phyloP scores from a whole-genome alignment of 2,329 filamentous ascomycete genomes.

The Pseudogymnoascus sp. region DNA sequence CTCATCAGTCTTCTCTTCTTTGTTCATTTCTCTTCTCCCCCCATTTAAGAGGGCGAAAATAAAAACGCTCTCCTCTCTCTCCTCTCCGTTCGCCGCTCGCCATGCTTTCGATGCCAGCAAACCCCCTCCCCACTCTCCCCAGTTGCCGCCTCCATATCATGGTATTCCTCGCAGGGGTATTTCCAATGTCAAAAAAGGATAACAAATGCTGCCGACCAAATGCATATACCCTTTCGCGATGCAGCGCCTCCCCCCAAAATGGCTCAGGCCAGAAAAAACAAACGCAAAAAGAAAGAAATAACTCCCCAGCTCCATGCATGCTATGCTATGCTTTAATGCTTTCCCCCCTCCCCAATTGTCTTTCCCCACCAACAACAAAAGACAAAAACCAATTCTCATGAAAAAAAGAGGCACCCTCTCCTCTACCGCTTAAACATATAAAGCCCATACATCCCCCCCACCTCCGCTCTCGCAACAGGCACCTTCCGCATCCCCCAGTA shows the following conservation, averaged over 20 bases:
- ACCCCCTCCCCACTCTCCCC: too few relatives aligned
- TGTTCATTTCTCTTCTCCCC: background rate
- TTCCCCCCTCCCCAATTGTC: background rate
- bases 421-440: slow-evolving; percentile 48
- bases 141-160: background rate
- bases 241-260: background rate
- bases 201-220: background rate
- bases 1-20: background rate
- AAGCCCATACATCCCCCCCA: slow-evolving; percentile 53
- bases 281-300: background rate
- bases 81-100: background rate
- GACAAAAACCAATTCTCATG: background rate
- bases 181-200: background rate
- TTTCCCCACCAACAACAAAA: background rate
- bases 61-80: background rate
- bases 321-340: background rate
- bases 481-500: slow-evolving; percentile 78
- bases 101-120: background rate
- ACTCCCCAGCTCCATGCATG: slow-evolving; percentile 1
- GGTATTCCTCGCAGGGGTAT: background rate
- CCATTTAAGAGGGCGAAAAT: background rate
- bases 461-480: slow-evolving; percentile 48
- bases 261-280: background rate
- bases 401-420: background rate
- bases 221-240: background rate